Base-by-base conservation (phyloP, 257 asterid genomes). In the Ophiorrhiza pumila region DNA sequence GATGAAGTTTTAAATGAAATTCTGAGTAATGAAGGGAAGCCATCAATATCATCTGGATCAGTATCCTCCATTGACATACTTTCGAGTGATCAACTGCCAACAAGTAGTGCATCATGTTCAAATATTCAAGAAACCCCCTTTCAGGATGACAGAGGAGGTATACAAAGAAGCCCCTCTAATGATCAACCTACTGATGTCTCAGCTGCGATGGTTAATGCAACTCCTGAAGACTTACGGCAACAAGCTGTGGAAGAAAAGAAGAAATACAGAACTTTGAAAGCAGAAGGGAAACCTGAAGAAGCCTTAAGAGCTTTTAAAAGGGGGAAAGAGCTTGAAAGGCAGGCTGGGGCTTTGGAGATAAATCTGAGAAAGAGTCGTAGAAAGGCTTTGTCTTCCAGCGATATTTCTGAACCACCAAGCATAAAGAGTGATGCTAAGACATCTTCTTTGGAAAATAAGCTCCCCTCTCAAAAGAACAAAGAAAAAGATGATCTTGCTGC, bases 311-410 rank as follows among this genome's bases (percentile, higher is more conserved):
- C 96, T 69, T 95, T 86, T 72, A 95, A 95, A 82, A 84, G 78
- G 82, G 99, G 96, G 35, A 95, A 95, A 79, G 99, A 95, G 82
- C 97, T 92, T 42, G 99, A 95, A 81, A 87, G 95, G 83, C 95
- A 88, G 77, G 99, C 99, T 79, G 96, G 74, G 55, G 92, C 97
- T 8, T 70, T 90, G 87, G 97, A 92, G 84, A 55, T 92, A 71
- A 76, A 86, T 66, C 76, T 95, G 65, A 83, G 95, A 77, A 95
- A 90, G 85, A 84, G 50, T 61, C 97, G 97, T 59, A 87, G 78
- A 83, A 90, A 75, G 85, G 89, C 88, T 67, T 82, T 71, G 77
- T 81, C 95, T 37, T 79, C 87, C 22, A 82, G 78, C 79, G 80
- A 49, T 70, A 20, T 49, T 43, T 72, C 84, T 69, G 89, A 92